phyloP scores from a whole-genome alignment of 164 flowering plant genomes.

The Warburgia ugandensis region DNA sequence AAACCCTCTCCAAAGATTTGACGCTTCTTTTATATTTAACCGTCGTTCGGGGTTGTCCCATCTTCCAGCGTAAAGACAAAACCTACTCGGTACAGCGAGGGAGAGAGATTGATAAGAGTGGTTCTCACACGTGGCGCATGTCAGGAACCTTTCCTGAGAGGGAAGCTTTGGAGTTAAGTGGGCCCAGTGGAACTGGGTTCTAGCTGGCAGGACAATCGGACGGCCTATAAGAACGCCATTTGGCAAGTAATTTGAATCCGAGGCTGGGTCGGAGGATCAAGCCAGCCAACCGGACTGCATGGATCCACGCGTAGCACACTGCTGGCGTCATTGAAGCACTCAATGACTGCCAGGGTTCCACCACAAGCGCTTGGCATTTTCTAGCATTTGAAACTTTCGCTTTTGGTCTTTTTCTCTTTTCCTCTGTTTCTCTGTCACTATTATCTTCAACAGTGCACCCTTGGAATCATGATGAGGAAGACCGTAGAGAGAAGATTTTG shows the following conservation, averaged over 20 bases:
- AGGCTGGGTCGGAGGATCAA: neutral
- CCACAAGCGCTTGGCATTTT: conserved; percentile 9
- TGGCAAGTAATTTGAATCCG: no score
- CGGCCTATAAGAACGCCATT: neutral
- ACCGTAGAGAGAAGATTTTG: no score
- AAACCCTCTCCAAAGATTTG: neutral
- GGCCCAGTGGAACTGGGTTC: neutral
- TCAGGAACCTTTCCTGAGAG: neutral
- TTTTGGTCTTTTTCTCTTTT: conserved; percentile 1
- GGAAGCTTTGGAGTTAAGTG: neutral
- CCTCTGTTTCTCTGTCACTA: no score
- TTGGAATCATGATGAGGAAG: no score
- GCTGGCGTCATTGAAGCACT: conserved; percentile 3
- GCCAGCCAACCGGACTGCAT: conserved; percentile 4
- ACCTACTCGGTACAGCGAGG: neutral
- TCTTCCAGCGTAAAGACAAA: conserved; percentile 10
- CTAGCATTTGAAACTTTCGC: conserved; percentile 5
- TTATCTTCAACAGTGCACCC: no score
- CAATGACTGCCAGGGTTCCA: neutral
- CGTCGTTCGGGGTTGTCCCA: conserved; percentile 13
- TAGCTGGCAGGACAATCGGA: conserved; percentile 2
- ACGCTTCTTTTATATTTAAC: conserved; percentile 2
- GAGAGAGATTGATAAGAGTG: neutral
- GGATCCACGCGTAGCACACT: conserved; percentile 5
- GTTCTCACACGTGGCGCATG: conserved; percentile 7